Base-by-base conservation (phyloP, 495 filamentous ascomycete species). In the Lasiosphaeria hispida region DNA sequence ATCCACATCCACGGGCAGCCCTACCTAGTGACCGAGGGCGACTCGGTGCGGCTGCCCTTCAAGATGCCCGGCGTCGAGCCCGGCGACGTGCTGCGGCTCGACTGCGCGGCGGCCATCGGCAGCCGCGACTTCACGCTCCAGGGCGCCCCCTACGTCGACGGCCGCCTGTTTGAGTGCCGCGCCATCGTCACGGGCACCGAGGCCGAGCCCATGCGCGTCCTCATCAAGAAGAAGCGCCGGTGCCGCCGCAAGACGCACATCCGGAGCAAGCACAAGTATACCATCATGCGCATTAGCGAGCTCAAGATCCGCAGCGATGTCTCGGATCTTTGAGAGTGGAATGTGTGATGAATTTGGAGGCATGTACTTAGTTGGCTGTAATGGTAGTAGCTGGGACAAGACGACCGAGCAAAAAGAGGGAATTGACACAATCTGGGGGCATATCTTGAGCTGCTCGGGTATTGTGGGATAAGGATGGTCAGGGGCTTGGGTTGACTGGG, bases 151-250 rank as follows among this genome's bases (percentile, higher is more conserved):
- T 89, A 85, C 69, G 70, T 97, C 48, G 90, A 97, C 71, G 85
- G 92, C 75, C 69, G 81, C 23, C 69, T 93, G 59, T 98, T 91
- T 63, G 86, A 88, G 70, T 96, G 91, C 72, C 81, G 92, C 48
- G 90, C 92, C 2, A 81, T 85, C 39, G 91, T 97, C n/a, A 79
- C 91, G 54, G 92, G 90, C 9, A 84, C 88, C 33, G 96, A 97
- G 73, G 75, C 80, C 35, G 94, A 97, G 81, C 95, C 95, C 43
- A 71, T 96, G 81, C 77, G 91, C 56, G 69, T 90, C 55, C 88
- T 89, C 77, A 83, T 91, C 80, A 97, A 97, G 88, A 97, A 88
- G 66, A 97, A 97, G 85, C 73, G 86, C 74, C 85, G 94, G 77
- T 83, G 87, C 67, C 79, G 95, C 68, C 84, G 85, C 64, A 80